Evolutionary conservation across 495 filamentous ascomycete genomes (phyloP).

Genomic region (Haplographium delicatum): DNA sequence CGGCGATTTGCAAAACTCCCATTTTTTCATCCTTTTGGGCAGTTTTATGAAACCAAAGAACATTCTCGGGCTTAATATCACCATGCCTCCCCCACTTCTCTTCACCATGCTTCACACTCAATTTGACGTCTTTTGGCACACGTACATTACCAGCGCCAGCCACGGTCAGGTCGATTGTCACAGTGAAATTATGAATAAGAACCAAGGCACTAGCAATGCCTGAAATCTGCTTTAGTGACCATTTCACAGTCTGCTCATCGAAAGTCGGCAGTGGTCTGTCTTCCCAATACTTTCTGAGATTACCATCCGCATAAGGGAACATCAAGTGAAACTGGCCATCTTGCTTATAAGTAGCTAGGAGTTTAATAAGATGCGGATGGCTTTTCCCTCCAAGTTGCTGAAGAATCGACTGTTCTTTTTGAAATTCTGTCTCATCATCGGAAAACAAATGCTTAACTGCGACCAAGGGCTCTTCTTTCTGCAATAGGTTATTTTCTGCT

Average conservation of each 20-base stretch:
- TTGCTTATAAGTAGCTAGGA: slow-evolving; percentile 14
- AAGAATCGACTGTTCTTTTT: slow-evolving; percentile 13
- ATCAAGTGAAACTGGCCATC: slow-evolving; percentile 13
- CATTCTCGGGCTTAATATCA: slow-evolving; percentile 28
- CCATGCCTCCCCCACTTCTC: slow-evolving; percentile 21
- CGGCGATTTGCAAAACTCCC: slow-evolving; percentile 23
- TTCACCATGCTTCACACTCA: slow-evolving; percentile 6
- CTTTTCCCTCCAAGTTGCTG: slow-evolving; percentile 9
- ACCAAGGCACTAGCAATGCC: slow-evolving; percentile 14
- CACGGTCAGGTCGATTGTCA: slow-evolving; percentile 1
- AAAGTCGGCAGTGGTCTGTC: slow-evolving; percentile 2
- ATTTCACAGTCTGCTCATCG: slow-evolving; percentile 8
- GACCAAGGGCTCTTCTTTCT: slow-evolving; percentile 10
- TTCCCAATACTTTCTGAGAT: slow-evolving; percentile 17
- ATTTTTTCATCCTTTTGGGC: neutral
- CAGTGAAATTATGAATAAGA: slow-evolving; percentile 15
- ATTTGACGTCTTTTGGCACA: neutral
- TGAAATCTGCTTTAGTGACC: slow-evolving; percentile 18
- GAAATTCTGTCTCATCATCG: slow-evolving; percentile 7
- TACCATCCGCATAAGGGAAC: slow-evolving; percentile 18
- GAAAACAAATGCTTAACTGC: slow-evolving; percentile 18
- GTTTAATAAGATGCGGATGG: slow-evolving; percentile 14
- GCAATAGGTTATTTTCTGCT: neutral
- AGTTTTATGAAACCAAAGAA: slow-evolving; percentile 22
- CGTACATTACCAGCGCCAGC: neutral